phyloP scores from a whole-genome alignment of 106 monocot species.

The Dioscorea zingiberensis region DNA sequence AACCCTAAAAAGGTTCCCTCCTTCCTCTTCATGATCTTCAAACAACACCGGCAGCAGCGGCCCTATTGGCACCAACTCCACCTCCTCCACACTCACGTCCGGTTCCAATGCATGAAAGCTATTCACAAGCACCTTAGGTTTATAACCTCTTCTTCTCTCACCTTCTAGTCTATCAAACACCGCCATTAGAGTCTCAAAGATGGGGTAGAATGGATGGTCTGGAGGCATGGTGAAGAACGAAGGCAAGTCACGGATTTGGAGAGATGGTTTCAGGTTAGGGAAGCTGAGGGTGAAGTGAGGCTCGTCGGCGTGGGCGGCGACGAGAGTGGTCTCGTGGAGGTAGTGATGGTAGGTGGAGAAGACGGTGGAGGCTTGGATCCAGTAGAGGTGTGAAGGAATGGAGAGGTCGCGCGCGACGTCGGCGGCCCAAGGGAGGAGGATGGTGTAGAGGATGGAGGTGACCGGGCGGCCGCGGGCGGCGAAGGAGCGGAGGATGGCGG shows the following conservation, averaged over 20 bases:
- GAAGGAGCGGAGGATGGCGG: neutral
- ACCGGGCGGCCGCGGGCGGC: slow-evolving; percentile 11
- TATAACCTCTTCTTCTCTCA: neutral
- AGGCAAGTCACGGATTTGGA: slow-evolving; percentile 21
- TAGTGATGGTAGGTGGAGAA: slow-evolving; percentile 34
- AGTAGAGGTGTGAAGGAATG: slow-evolving; percentile 16
- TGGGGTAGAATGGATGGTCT: too few relatives aligned
- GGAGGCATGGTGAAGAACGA: slow-evolving; percentile 9
- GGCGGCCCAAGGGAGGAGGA: slow-evolving; percentile 19
- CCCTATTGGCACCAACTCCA: slow-evolving; percentile 19
- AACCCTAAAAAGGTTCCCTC: neutral
- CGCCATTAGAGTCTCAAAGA: too few relatives aligned
- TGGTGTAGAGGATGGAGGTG: slow-evolving; percentile 22
- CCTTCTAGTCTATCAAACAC: neutral
- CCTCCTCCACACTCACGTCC: neutral
- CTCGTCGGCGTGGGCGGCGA: slow-evolving; percentile 6
- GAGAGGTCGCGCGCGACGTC: slow-evolving; percentile 15
- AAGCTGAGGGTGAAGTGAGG: slow-evolving; percentile 5
- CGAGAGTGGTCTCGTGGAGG: slow-evolving; percentile 20
- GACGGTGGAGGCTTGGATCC: slow-evolving; percentile 35
- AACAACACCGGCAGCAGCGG: slow-evolving; percentile 10
- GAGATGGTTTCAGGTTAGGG: slow-evolving; percentile 1
- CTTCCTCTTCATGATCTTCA: neutral
- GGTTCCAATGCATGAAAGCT: slow-evolving; percentile 23
- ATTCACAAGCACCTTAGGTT: slow-evolving; percentile 29